Base-by-base conservation (phyloP, 371 early-diverging fungal genomes). In the Saksenaea oblongispora region DNA sequence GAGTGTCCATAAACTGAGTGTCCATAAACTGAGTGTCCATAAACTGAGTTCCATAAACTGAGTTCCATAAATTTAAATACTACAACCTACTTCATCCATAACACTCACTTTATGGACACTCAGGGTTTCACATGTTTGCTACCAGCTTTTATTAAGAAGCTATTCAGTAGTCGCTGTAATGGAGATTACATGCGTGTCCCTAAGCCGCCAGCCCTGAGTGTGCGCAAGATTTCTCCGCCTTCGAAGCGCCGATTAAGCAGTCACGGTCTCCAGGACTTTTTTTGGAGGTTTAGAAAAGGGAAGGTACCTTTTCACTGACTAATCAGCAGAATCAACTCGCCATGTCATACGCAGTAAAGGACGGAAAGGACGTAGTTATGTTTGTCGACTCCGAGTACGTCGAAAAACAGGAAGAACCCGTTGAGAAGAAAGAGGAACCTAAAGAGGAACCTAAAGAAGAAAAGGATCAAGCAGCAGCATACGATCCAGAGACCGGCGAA, bases 401-500 rank as follows among this genome's bases (percentile, higher is more conserved):
- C 5, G 63, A 71, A 0, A 63, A 57, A 28, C 70, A 65, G 17
- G 55, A 22, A 36, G 62, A 70, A 34, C 8, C 14, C 5, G 59
- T 59, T 28, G 47, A 54, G 28, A 58, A 53, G 13, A 58, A 59
- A 17, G 63, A 65, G 31, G 54, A 54, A 55, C 57, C 54, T 8
- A 58, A 59, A 17, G 63, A 65, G 31, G 54, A 54, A 55, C 57
- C 54, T 8, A 56, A 65, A 34, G 69, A 65, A 51, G 56, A 69
- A 3, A 61, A 76, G 17, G 77, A 72, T 37, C 76, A 74, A 53
- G 60, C 81, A 14, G 80, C 84, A 34, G 87, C 87, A 15, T 83
- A 81, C 59, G 78, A 89, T 71, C 87, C 87, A 26, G 89, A 86
- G 65, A 94, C 95, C 4, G 97, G 96, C 62, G 98, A 98, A 84